A percentile compares a stretch with the other conserved stretches of the same genome.
These are phyloP conservation scores for Firmiana major DNA, from an alignment of 345 rosid genomes.

Conservation along the genomic window DNA sequence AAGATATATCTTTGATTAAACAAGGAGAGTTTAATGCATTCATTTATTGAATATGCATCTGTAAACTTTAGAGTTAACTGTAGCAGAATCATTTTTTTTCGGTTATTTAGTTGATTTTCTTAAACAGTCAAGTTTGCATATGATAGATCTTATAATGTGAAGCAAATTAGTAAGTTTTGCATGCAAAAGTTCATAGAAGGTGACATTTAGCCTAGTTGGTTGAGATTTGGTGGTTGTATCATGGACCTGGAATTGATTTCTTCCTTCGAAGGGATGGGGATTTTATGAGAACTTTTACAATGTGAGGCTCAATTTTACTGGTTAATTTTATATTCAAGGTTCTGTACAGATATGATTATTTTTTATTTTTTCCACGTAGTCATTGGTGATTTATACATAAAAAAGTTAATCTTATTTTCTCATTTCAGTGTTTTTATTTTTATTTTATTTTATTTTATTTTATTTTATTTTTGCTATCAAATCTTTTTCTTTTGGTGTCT, in stretches of 20 bases:
- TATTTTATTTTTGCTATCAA: neutral
- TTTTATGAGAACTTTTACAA: neutral
- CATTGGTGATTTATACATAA: neutral
- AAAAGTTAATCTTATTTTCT: neutral
- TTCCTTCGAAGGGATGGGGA: neutral
- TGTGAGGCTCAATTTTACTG: neutral
- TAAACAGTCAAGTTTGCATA: neutral
- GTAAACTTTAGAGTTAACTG: neutral
- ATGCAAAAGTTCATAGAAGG: neutral
- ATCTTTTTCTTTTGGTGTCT: slow-evolving; percentile 12
- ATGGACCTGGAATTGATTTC: neutral
- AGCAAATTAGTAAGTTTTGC: neutral
- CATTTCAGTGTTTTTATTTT: neutral
- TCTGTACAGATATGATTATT: neutral
- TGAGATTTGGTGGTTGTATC: neutral
- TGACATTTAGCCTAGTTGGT: neutral
- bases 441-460: too few relatives aligned
- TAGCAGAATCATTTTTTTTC: too few relatives aligned
- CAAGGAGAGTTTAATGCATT: neutral
- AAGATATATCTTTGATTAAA: neutral
- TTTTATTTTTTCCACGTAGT: neutral
- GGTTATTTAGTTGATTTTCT: neutral
- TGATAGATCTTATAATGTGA: neutral
- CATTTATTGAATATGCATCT: neutral
- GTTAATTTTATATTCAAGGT: too few relatives aligned